A percentile compares a stretch with the other conserved stretches of the same genome.
Evolutionary conservation across 331 rosid genomes (phyloP).

Genomic region (Malus hybrid): DNA sequence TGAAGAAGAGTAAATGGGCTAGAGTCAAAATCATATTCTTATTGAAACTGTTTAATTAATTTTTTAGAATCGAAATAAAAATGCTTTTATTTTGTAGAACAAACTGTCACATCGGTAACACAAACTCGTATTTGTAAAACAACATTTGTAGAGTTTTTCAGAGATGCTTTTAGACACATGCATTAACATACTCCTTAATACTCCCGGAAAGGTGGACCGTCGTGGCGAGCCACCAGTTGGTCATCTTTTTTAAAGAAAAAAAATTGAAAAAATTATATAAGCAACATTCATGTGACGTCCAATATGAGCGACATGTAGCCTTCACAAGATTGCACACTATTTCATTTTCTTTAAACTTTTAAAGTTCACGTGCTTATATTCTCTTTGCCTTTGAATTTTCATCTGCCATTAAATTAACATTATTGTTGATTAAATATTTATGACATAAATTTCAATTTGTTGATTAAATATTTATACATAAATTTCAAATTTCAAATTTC

Average conservation of each 20-base stretch:
- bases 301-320: neutral
- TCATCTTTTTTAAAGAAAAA: too few species aligned
- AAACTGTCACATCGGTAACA: neutral
- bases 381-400: neutral
- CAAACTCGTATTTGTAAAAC: too few species aligned
- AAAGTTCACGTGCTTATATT: neutral
- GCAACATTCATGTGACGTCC: neutral
- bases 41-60: too few species aligned
- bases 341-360: neutral
- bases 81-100: neutral
- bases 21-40: too few species aligned
- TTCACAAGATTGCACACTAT: neutral
- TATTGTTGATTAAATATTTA: neutral
- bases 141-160: too few species aligned
- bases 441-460: too few species aligned
- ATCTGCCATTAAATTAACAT: neutral
- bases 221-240: too few species aligned
- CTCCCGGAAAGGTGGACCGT: fast-evolving
- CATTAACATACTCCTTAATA: too few species aligned
- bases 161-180: neutral
- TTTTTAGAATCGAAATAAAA: too few species aligned
- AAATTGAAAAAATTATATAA: neutral
- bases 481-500: too few species aligned
- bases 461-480: too few species aligned
- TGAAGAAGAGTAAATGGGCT: neutral